Percentiles rank a stretch among this genome's conserved stretches.
Evolutionary conservation across 768 basidiomycete genomes (phyloP).

Genomic region (Chlorophyllum brunneum): DNA sequence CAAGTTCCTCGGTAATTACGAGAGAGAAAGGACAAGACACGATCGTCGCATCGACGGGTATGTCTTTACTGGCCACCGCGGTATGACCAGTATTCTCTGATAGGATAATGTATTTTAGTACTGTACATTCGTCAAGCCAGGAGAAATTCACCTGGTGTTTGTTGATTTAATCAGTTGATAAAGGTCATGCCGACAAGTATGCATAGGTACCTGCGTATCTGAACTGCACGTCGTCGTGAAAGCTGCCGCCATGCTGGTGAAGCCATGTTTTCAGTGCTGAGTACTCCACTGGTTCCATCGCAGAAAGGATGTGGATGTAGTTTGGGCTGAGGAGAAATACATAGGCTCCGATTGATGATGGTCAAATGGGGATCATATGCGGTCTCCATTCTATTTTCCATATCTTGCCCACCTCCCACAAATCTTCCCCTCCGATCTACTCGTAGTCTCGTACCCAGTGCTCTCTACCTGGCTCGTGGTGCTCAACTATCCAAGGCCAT

Average conservation of each 20-base stretch:
- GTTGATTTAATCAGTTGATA: not conserved
- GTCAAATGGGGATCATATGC: no score
- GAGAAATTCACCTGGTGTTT: constrained; percentile 3
- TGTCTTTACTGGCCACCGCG: constrained; percentile 43
- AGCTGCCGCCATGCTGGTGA: not conserved
- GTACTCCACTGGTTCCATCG: not conserved
- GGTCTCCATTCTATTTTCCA: no score
- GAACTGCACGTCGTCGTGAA: not conserved
- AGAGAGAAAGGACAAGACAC: constrained; percentile 68
- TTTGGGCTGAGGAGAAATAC: not conserved
- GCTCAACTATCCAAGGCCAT: no score
- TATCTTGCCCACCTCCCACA: no score
- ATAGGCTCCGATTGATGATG: no score
- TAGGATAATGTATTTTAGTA: constrained; percentile 4
- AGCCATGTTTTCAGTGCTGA: constrained; percentile 5
- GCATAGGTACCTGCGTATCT: constrained; percentile 3
- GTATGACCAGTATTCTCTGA: constrained; percentile 41
- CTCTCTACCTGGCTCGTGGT: no score
- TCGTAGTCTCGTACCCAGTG: no score
- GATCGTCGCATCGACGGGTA: constrained; percentile 49
- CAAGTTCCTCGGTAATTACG: constrained; percentile 52
- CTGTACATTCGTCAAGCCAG: constrained; percentile 1
- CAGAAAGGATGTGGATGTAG: not conserved
- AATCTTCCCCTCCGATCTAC: no score
- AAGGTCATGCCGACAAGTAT: no score